Percentiles rank a stretch among this genome's conserved stretches.
phyloP scores from a whole-genome alignment of 2,329 filamentous ascomycete species.

The Penicillium thymicola region DNA sequence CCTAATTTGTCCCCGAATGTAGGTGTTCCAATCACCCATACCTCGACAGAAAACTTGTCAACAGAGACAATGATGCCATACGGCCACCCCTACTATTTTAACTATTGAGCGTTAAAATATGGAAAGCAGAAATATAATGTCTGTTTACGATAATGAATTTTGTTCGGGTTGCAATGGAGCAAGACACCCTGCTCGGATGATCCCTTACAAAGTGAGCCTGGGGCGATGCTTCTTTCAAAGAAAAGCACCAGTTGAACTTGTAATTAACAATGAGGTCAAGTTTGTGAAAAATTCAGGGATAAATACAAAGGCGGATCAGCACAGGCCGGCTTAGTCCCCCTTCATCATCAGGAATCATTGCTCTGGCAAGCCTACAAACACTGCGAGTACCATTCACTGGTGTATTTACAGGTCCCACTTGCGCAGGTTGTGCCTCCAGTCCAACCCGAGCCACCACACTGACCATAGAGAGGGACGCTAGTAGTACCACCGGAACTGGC shows the following conservation, averaged over 20 bases:
- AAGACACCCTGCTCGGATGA: background rate
- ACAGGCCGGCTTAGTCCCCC: background rate
- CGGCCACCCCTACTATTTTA: constrained; percentile 29
- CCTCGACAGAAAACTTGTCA: constrained; percentile 7
- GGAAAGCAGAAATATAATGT: background rate
- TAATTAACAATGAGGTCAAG: background rate
- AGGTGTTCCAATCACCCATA: constrained; percentile 1
- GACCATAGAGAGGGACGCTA: constrained; percentile 23
- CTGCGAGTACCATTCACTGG: constrained; percentile 32
- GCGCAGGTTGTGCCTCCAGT: constrained; percentile 27
- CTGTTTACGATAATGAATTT: constrained; percentile 14
- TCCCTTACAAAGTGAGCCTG: background rate
- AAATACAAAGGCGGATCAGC: background rate
- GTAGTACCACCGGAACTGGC: constrained; percentile 6
- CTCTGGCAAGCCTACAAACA: constrained; percentile 18
- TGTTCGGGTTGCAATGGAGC: background rate
- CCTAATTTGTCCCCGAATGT: constrained; percentile 3
- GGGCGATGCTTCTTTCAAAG: background rate
- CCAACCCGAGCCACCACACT: constrained; percentile 31
- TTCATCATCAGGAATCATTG: background rate
- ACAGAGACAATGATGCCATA: constrained; percentile 18
- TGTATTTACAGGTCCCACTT: constrained; percentile 25
- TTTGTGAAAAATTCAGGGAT: background rate
- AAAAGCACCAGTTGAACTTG: background rate
- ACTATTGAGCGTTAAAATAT: constrained; percentile 15